These are phyloP conservation scores for Oryza brachyantha DNA, from an alignment of 176 grass and related monocot genomes.

Conservation along the genomic window DNA sequence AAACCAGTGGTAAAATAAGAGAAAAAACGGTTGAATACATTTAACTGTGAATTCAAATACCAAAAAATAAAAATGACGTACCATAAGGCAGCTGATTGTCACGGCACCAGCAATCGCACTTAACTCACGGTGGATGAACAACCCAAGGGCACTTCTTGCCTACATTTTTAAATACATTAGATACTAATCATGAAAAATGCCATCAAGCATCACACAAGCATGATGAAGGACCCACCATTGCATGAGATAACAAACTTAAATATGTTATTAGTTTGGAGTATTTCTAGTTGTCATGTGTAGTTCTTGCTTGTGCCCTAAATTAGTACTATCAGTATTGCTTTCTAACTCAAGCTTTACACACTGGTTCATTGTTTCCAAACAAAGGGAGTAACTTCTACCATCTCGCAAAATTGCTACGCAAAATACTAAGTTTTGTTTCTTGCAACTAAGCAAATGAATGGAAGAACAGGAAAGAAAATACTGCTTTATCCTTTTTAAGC, in stretches of 20 bases:
- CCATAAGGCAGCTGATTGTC: constrained; percentile 91
- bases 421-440: neutral
- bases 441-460: constrained; percentile 5
- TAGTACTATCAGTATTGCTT: constrained; percentile 1
- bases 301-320: constrained; percentile 20
- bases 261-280: neutral
- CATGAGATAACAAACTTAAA: constrained; percentile 13
- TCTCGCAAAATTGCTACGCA: neutral
- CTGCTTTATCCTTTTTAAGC: neutral
- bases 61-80: constrained; percentile 35
- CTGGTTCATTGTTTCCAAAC: neutral
- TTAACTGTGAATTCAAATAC: neutral
- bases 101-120: constrained; percentile 68
- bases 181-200: neutral
- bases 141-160: constrained; percentile 60
- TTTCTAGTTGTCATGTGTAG: neutral
- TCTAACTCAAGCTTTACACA: neutral
- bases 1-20: neutral
- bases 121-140: constrained; percentile 62
- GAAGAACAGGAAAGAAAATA: neutral
- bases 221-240: neutral
- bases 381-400: neutral
- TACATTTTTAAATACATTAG: constrained; percentile 27
- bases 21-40: neutral
- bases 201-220: neutral